Conservation (phyloP, 352 stramenopile species). For the Phytopythium delawarense region DNA sequence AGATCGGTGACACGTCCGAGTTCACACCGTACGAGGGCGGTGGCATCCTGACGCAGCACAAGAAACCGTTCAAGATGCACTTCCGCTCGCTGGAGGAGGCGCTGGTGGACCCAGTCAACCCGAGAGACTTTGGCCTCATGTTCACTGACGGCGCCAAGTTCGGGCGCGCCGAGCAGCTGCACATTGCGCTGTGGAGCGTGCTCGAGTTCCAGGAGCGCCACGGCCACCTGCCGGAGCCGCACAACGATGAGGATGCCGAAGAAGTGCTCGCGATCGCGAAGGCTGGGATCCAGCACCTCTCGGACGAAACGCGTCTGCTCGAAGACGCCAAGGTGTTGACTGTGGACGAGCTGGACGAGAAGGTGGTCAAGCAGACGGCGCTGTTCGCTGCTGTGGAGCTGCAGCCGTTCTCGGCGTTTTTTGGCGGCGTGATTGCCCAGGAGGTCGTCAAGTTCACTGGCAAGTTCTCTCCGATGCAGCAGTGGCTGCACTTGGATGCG, state of each 20-base stretch:
- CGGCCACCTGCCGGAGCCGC: constrained; percentile 52
- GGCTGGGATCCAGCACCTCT: constrained; percentile 59
- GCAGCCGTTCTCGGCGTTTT: constrained; percentile 81
- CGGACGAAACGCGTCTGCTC: constrained; percentile 36
- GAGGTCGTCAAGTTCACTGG: constrained; percentile 89
- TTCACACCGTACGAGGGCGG: constrained; percentile 80
- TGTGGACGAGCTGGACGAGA: constrained; percentile 71
- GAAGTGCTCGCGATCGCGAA: constrained; percentile 72
- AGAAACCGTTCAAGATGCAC: constrained; percentile 72
- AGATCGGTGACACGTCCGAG: constrained; percentile 78
- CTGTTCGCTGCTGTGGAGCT: constrained; percentile 63
- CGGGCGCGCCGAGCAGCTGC: constrained; percentile 79
- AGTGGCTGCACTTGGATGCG: constrained; percentile 83
- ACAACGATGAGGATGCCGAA: constrained; percentile 56
- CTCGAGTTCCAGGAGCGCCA: constrained; percentile 77
- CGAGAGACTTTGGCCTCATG: constrained; percentile 76
- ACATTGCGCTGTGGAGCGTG: constrained; percentile 71
- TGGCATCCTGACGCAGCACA: constrained; percentile 78
- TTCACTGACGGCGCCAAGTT: constrained; percentile 87
- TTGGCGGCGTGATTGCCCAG: constrained; percentile 75
- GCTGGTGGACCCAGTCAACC: constrained; percentile 57
- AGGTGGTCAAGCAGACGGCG: constrained; percentile 50
- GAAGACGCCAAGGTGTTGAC: constrained; percentile 37
- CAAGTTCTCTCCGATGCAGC: constrained; percentile 82
- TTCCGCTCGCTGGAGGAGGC: constrained; percentile 78